Conservation (phyloP, 2,329 filamentous ascomycete genomes). For the Aspergillus fischeri region DNA sequence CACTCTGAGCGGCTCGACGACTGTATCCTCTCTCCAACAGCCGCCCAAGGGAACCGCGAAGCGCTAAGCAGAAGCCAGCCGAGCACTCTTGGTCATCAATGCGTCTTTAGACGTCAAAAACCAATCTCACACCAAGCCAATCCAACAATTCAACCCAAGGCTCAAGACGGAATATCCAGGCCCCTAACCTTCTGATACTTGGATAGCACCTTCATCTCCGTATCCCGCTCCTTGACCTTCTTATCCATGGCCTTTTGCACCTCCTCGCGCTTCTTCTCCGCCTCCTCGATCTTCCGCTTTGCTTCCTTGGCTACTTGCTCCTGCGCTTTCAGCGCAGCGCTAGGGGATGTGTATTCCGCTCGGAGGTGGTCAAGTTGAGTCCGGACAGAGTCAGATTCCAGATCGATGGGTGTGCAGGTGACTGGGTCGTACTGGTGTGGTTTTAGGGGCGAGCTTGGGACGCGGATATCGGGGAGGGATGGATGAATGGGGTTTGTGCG, state of each 20-base stretch:
- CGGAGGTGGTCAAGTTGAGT: conserved; percentile 32
- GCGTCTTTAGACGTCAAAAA: not conserved
- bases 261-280: conserved; percentile 35
- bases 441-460: conserved; percentile 33
- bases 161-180: conserved; percentile 26
- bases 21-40: not conserved
- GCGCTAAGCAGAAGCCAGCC: not conserved
- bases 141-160: not conserved
- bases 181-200: conserved; percentile 40
- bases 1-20: not conserved
- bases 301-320: conserved; percentile 36
- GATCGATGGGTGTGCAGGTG: conserved; percentile 34
- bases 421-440: conserved; percentile 36
- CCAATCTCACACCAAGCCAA: not conserved
- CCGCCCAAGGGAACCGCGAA: not conserved
- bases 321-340: conserved; percentile 35
- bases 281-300: conserved; percentile 34
- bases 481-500: conserved; percentile 39
- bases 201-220: conserved; percentile 39
- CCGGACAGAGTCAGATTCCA: conserved; percentile 19
- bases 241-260: conserved; percentile 40
- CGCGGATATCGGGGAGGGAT: conserved; percentile 35
- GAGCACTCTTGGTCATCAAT: not conserved
- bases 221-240: conserved; percentile 41
- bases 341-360: conserved; percentile 33